Evolutionary conservation across 2,329 filamentous ascomycete species (phyloP).

Genomic region (Thermothelomyces thermophilus): DNA sequence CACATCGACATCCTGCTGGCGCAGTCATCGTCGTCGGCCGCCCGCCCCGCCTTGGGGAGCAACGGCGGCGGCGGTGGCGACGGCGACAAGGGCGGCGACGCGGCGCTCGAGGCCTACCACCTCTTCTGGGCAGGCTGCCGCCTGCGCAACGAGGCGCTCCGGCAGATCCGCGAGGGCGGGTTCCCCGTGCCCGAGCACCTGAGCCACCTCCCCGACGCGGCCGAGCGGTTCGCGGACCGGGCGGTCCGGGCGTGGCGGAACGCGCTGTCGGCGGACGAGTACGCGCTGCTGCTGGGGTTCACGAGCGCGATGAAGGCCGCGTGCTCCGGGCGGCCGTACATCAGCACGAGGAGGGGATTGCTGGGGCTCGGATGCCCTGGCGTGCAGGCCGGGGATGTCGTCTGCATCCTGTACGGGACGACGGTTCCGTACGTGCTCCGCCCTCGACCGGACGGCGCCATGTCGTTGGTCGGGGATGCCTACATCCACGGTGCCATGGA

Average conservation of each 20-base stretch:
- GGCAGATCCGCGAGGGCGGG: background rate
- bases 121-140: background rate
- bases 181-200: background rate
- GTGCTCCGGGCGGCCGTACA: background rate
- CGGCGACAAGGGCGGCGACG: background rate
- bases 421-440: background rate
- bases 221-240: background rate
- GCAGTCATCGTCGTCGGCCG: background rate
- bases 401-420: background rate
- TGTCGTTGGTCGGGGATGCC: background rate
- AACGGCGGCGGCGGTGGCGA: too few species aligned
- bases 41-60: too few species aligned
- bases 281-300: background rate
- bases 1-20: background rate
- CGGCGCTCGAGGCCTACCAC: background rate
- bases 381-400: background rate
- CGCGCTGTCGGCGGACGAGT: background rate
- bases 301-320: background rate
- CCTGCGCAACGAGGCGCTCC: background rate
- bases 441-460: background rate
- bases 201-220: background rate
- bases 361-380: background rate
- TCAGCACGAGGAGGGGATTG: background rate
- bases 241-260: background rate
- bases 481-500: background rate